Evolutionary conservation across 2,329 filamentous ascomycete genomes (phyloP).

Genomic region (Fusarium vanettenii): DNA sequence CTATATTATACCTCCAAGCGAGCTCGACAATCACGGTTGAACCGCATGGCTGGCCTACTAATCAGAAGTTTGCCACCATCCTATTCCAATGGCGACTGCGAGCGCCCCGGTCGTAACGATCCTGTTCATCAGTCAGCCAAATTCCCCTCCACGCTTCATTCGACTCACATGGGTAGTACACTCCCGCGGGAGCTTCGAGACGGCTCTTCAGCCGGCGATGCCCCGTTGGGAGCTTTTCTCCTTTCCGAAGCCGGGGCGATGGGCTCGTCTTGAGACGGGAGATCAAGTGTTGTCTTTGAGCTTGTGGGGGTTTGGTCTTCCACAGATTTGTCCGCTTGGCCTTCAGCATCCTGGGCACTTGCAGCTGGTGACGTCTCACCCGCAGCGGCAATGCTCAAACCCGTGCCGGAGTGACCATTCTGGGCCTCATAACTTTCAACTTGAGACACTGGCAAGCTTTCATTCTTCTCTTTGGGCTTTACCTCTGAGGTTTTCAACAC

Average conservation of each 20-base stretch:
- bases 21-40: not conserved
- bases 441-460: slow-evolving; percentile 24
- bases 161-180: slow-evolving; percentile 36
- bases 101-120: slow-evolving; percentile 41
- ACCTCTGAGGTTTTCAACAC: slow-evolving; percentile 44
- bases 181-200: slow-evolving; percentile 14
- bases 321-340: not conserved
- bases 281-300: not conserved
- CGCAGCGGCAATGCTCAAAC: not conserved
- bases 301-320: not conserved
- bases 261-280: not conserved
- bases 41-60: slow-evolving; percentile 14
- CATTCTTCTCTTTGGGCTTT: slow-evolving; percentile 26
- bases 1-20: slow-evolving; percentile 16
- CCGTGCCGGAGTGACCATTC: slow-evolving; percentile 3
- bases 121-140: slow-evolving; percentile 29
- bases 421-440: slow-evolving; percentile 23
- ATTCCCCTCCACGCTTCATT: not conserved
- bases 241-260: not conserved
- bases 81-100: slow-evolving; percentile 40
- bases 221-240: slow-evolving; percentile 4
- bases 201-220: slow-evolving; percentile 8
- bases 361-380: not conserved
- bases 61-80: slow-evolving; percentile 40
- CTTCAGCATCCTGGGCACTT: not conserved